Percentiles rank a stretch among this genome's conserved stretches.
Conservation (phyloP, 208 protist species). For the Vickermania ingenoplastis region DNA sequence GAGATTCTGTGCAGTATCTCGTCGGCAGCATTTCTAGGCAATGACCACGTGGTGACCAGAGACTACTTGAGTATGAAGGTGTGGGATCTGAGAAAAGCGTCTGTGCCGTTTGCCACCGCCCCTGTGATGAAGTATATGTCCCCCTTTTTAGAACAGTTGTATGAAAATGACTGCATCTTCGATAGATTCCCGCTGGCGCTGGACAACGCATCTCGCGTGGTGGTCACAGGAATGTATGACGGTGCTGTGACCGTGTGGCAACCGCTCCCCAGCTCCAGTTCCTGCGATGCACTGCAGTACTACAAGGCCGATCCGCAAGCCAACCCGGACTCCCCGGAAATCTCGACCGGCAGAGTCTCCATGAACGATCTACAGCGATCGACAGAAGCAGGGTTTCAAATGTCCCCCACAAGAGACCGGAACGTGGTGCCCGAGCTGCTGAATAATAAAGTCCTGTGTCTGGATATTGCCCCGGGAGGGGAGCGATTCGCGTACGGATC, state of each 20-base stretch:
- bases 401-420: not conserved
- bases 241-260: slow-evolving; percentile 80
- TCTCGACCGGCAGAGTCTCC: slow-evolving; percentile 16
- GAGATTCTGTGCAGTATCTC: slow-evolving; percentile 85
- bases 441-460: slow-evolving; percentile 62
- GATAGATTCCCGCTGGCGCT: slow-evolving; percentile 75
- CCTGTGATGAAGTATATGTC: slow-evolving; percentile 68
- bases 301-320: slow-evolving; percentile 55
- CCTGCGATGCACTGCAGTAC: slow-evolving; percentile 31
- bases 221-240: slow-evolving; percentile 82
- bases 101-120: slow-evolving; percentile 38
- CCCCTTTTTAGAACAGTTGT: slow-evolving; percentile 58
- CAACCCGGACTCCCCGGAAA: slow-evolving; percentile 13
- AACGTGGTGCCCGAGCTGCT: slow-evolving; percentile 46
- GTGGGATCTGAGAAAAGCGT: slow-evolving; percentile 70
- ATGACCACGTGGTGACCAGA: slow-evolving; percentile 74
- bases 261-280: slow-evolving; percentile 26
- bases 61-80: slow-evolving; percentile 83
- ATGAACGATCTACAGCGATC: slow-evolving; percentile 38
- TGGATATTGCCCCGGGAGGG: slow-evolving; percentile 71
- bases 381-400: slow-evolving; percentile 28
- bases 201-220: slow-evolving; percentile 60
- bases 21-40: slow-evolving; percentile 59
- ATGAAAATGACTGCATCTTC: slow-evolving; percentile 81
- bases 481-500: slow-evolving; percentile 72